Base-by-base conservation (phyloP, 495 filamentous ascomycete species). In the Bombardia bombarda region DNA sequence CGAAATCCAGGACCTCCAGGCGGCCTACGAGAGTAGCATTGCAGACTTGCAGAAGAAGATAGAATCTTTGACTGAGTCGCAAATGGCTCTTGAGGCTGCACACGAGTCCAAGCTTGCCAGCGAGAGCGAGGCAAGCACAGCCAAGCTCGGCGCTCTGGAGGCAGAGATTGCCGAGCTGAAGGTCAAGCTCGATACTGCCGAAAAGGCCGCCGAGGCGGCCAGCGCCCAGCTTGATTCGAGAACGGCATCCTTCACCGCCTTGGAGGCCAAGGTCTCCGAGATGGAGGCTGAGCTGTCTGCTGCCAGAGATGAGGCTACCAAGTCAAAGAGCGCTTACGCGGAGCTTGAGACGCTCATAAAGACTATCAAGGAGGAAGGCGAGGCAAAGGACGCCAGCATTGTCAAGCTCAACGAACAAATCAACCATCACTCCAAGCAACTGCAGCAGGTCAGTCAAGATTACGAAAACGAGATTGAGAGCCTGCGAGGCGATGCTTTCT, bases 391-490 rank as follows among this genome's bases (percentile, higher is more conserved):
- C 18, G 66, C 61, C 9, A 50, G 50, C 2, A 63, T 67, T 10
- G 59, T 64, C 16, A 67, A 68, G 43, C 58, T 76, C 17, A 72
- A 68, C 47, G 65, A 69, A 16, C 71, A 74, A 20, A 59, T 57
- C 34, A 63, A 62, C 26, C 72, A 69, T 41, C 73, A 77, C 48
- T 55, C 66, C 37, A 58, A 68, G 45, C 67, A 75, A 41, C 60
- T 78, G 16, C 52, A 68, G 50, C 64, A 66, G 33, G 45, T 78
- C 45, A 70, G 70, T 21, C 59, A 73, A 39, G 74, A 78, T 30
- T 74, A 75, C 50, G 66, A 74, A 40, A 59, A 65, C 18, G 74
- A 78, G 47, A 76, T 78, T 30, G 74, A 77, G 47, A 68, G 69
- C 32, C 67, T 76, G n/a, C 63, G 66, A 19, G 73, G 70, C 17